Evolutionary conservation across 1,139 yeast genomes (phyloP), one percentile per base, ranked within the genome.

Genomic region (Taiozyma sp.): DNA sequence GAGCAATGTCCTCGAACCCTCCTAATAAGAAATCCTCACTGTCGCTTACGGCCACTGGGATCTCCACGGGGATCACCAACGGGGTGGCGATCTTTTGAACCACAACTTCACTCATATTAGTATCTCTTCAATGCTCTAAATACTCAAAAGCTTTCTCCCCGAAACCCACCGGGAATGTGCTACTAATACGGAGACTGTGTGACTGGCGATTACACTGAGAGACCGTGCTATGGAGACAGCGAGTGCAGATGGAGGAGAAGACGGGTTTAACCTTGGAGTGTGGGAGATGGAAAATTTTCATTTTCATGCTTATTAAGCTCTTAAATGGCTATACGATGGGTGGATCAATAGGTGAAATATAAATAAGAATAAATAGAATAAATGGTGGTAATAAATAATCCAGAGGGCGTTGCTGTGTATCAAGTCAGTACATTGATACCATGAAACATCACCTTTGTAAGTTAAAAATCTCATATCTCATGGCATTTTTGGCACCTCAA

Each of bases 1-100:
- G 71, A 2, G 70, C 67, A 13, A 66, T 56, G 16, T 65, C 73
- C 38, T 60, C 60, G 43, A 60, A 61, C 2, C 52, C 52, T 2
- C 38, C 40, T 7, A 49, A 29, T 12, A 50, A 38, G 28, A 39
- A 42, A 10, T 29, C 24, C 5, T 47, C 45, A 40, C 10, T 19
- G 14, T 38, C 41, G 24, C 41, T 38, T 19, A 38, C 19, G 8
- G 36, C 36, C 4, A 38, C 2, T 9, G 41, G 41, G 12, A 38
- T 12, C 24, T 19, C 41, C 14, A 38, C 41, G 14, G 41, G 24
- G 41, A 19, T 38, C 19, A 32, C 19, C 36, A 32, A 32, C 19
- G 36, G 36, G 16, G 36, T 32, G 36, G 36, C 19, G 19, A 32
- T 32, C 14, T 32, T 32, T 24, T 24, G 27, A 32, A 32, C 19